Evolutionary conservation across 2,329 filamentous ascomycete species (phyloP).

Genomic region (Paecilomyces variotii): DNA sequence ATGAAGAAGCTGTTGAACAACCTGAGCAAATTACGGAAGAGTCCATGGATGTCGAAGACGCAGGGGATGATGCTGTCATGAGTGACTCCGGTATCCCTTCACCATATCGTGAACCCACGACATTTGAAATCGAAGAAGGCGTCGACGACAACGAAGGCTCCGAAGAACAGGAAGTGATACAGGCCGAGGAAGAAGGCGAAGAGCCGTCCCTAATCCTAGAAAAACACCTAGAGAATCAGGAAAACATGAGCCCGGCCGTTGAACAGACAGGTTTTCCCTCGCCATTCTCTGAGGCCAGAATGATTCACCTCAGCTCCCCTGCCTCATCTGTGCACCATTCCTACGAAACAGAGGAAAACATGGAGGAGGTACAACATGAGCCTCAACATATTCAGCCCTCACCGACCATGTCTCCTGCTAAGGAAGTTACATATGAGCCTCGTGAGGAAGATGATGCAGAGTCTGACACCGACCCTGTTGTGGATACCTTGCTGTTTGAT

Average conservation of each 20-base stretch:
- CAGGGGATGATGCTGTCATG: not conserved
- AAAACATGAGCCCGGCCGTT: not conserved
- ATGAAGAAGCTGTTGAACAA: not conserved
- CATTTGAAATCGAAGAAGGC: not conserved
- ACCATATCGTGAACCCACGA: not conserved
- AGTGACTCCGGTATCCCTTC: not conserved
- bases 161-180: not conserved
- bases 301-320: not conserved
- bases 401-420: constrained; percentile 4
- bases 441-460: constrained; percentile 13
- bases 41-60: not conserved
- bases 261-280: not conserved
- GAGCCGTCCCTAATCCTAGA: not conserved
- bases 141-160: not conserved
- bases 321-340: not conserved
- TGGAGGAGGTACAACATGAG: constrained; percentile 3
- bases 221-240: not conserved
- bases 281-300: not conserved
- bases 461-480: constrained; percentile 21
- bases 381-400: constrained; percentile 16
- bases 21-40: not conserved
- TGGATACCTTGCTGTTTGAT: constrained; percentile 9
- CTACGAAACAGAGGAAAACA: not conserved
- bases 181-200: not conserved
- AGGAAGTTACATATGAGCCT: constrained; percentile 8